Conservation (phyloP, 2,329 filamentous ascomycete genomes). For the Ceratocystis cacaofunesta region DNA sequence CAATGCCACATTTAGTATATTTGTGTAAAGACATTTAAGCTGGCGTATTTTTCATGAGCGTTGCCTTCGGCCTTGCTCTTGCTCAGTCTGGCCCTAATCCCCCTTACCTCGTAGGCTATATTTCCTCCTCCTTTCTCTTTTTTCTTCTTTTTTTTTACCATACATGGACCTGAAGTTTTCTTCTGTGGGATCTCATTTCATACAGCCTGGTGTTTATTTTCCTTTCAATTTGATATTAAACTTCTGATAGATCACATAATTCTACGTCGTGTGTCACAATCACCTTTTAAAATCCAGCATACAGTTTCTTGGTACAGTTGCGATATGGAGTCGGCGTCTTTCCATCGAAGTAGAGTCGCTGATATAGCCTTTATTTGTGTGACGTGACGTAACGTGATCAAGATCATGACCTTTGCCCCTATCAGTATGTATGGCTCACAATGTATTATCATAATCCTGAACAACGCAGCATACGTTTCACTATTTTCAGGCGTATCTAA, state of each 20-base stretch:
- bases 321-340: neutral
- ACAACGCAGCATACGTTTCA: neutral
- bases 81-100: too few species aligned
- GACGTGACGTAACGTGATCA: too few species aligned
- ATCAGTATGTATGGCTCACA: too few species aligned
- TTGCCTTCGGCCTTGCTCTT: neutral
- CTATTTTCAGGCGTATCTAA: constrained; percentile 22
- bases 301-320: neutral
- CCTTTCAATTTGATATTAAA: neutral
- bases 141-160: neutral
- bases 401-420: too few species aligned
- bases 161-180: neutral
- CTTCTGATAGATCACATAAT: neutral
- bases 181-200: constrained; percentile 1
- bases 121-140: neutral
- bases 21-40: constrained; percentile 27
- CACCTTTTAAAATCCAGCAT: neutral
- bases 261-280: neutral
- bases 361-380: neutral
- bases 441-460: too few species aligned
- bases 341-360: neutral
- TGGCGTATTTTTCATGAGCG: neutral
- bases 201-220: constrained; percentile 4
- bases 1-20: constrained; percentile 35
- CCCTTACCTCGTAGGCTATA: too few species aligned